Evolutionary conservation across 106 monocot species (phyloP), one percentile per base, ranked within the genome.

Genomic region (Dendrobium huoshanense): DNA sequence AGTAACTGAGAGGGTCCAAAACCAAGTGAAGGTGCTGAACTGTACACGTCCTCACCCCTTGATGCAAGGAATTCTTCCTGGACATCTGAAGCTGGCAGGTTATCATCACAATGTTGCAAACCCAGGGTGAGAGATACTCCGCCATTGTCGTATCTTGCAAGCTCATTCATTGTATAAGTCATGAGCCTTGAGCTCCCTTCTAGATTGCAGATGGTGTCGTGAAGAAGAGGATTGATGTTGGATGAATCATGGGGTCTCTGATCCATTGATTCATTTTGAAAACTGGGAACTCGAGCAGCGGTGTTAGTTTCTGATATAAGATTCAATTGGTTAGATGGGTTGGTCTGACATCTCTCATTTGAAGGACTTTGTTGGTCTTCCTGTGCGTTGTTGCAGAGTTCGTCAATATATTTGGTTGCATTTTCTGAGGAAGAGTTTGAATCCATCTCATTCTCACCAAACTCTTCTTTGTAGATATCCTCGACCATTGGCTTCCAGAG

Each of bases 401-500:
- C 73, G 2, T 51, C 51, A 13, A 13, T 51, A 13, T 51, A 51
- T 13, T 13, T 87, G 9, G 82, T 73, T 11, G 73, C 79, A 72
- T 88, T 91, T 6, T 93, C 93, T 2, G 88, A 89, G 3, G 85
- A 88, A 51, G 95, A 91, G 42, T 89, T 95, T 15, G 95, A 91
- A 51, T 93, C 89, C 20, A 88, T 82, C 41, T 93, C 91, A 0
- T 75, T 67, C 8, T 94, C 87, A 18, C 90, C 88, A 4, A 83
- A 79, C 75, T 94, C 96, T 89, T 94, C 93, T 77, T 94, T 93
- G 80, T 96, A 96, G 88, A 96, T 96, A 75, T 96, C 90, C 79
- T 96, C 96, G 13, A 96, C 85, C 96, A 96, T 96, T 10, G 96
- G 96, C 80, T 96, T 96, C 96, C 96, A 96, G 20, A 94, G 87